These are phyloP conservation scores for Talaromyces borbonicus DNA, from an alignment of 495 filamentous ascomycete species.

Conservation along the genomic window DNA sequence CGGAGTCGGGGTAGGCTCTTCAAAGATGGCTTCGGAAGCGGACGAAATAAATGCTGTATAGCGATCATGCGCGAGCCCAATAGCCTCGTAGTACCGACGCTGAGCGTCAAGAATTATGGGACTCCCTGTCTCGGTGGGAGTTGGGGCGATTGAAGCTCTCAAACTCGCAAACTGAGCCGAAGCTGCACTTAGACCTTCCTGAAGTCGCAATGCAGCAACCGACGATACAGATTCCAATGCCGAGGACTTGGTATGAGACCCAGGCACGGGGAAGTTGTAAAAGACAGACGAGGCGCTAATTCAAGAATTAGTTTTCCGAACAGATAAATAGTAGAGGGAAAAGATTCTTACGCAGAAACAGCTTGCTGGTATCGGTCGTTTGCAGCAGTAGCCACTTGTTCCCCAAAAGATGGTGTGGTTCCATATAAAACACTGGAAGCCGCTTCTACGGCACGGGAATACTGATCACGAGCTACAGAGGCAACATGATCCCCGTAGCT, in stretches of 20 bases:
- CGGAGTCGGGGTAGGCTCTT: slow-evolving; percentile 36
- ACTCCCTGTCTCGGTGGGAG: slow-evolving; percentile 45
- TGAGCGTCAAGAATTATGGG: slow-evolving; percentile 50
- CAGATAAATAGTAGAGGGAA: not conserved
- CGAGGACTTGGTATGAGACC: slow-evolving; percentile 36
- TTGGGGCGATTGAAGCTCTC: slow-evolving; percentile 47
- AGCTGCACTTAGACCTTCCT: slow-evolving; percentile 53
- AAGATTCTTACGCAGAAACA: slow-evolving; percentile 46
- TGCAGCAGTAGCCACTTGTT: slow-evolving; percentile 42
- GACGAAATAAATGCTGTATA: slow-evolving; percentile 64
- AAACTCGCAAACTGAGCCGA: slow-evolving; percentile 54
- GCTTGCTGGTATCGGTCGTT: slow-evolving; percentile 48
- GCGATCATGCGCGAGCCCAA: slow-evolving; percentile 67
- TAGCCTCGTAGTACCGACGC: slow-evolving; percentile 64
- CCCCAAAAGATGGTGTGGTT: slow-evolving; percentile 37
- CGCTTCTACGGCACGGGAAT: slow-evolving; percentile 44
- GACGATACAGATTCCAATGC: slow-evolving; percentile 49
- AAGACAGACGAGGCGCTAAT: slow-evolving; percentile 49
- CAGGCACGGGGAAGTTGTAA: slow-evolving; percentile 48
- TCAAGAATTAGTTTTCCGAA: not conserved
- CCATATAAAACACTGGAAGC: slow-evolving; percentile 51
- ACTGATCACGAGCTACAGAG: slow-evolving; percentile 44
- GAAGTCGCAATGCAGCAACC: slow-evolving; percentile 53
- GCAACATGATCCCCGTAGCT: slow-evolving; percentile 35
- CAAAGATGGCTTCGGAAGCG: slow-evolving; percentile 50